These are phyloP conservation scores for Aspergillus jensenii DNA, from an alignment of 2,329 filamentous ascomycete genomes.

Conservation along the genomic window DNA sequence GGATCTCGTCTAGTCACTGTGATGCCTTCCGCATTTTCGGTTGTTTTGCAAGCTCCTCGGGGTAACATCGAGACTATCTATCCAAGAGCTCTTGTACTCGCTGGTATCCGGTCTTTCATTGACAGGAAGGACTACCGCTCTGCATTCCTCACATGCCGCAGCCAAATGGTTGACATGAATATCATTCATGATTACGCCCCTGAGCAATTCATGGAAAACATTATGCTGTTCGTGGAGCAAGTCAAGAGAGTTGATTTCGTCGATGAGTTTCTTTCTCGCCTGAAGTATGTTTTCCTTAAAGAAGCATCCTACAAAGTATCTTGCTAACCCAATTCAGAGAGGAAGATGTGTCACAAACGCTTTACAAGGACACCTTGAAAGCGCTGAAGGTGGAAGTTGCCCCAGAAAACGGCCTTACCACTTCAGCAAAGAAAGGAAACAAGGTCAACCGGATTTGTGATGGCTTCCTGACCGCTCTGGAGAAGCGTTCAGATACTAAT, in stretches of 20 bases:
- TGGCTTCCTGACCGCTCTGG: constrained; percentile 70
- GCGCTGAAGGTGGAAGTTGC: constrained; percentile 31
- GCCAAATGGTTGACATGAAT: constrained; percentile 96
- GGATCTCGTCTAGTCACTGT: constrained; percentile 84
- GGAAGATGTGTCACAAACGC: constrained; percentile 88
- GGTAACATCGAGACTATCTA: constrained; percentile 96
- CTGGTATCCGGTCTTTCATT: constrained; percentile 80
- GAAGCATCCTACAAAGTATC: not conserved
- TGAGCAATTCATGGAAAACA: constrained; percentile 74
- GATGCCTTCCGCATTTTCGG: constrained; percentile 80
- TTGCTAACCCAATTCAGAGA: constrained; percentile 52
- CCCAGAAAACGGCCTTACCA: constrained; percentile 25
- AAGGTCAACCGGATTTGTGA: constrained; percentile 92
- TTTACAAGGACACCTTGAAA: constrained; percentile 84
- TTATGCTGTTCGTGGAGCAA: constrained; percentile 78
- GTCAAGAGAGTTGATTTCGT: constrained; percentile 78
- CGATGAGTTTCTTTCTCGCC: constrained; percentile 85
- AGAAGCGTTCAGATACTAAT: constrained; percentile 61
- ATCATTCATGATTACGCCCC: constrained; percentile 94
- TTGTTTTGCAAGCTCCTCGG: constrained; percentile 91
- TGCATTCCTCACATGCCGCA: constrained; percentile 85
- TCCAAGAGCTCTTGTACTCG: constrained; percentile 86
- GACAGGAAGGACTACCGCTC: constrained; percentile 76
- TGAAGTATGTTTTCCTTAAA: constrained; percentile 57
- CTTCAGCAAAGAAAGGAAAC: constrained; percentile 27